A percentile compares a stretch with the other conserved stretches of the same genome.
Evolutionary conservation across 2,329 filamentous ascomycete species (phyloP).

Genomic region (Conoideocrella luteorostrata): DNA sequence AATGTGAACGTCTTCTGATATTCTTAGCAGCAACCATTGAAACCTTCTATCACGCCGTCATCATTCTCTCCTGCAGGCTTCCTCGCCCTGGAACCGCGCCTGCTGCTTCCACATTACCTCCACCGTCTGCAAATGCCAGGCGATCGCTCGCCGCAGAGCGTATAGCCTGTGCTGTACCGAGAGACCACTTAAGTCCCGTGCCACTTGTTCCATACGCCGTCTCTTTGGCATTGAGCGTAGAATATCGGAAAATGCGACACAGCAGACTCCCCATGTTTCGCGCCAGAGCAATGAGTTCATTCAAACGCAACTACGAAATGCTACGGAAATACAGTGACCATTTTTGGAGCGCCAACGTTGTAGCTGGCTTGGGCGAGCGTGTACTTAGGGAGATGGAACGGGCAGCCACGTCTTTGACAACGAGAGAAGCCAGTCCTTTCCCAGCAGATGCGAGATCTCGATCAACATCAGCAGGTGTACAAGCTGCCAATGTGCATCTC

Average conservation of each 20-base stretch:
- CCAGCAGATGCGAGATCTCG: constrained; percentile 16
- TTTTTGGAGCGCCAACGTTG: constrained; percentile 52
- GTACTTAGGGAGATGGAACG: constrained; percentile 52
- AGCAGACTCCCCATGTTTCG: constrained; percentile 54
- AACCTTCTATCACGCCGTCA: constrained; percentile 57
- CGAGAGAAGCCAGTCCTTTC: constrained; percentile 26
- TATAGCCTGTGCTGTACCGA: constrained; percentile 47
- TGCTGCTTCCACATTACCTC: constrained; percentile 37
- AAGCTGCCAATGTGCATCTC: constrained; percentile 2
- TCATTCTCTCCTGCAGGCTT: constrained; percentile 55
- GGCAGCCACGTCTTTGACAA: constrained; percentile 39
- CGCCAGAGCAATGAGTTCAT: constrained; percentile 46
- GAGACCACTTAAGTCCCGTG: constrained; percentile 45
- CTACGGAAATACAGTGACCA: constrained; percentile 47
- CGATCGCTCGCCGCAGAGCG: constrained; percentile 52
- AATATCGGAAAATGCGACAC: constrained; percentile 58
- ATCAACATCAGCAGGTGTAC: constrained; percentile 7
- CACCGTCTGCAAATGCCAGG: constrained; percentile 46
- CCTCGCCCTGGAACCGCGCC: constrained; percentile 33
- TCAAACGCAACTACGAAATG: constrained; percentile 47
- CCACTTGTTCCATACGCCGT: constrained; percentile 57
- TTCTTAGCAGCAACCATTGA: constrained; percentile 55
- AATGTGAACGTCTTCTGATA: too few relatives aligned
- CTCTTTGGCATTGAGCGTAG: constrained; percentile 54
- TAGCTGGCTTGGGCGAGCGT: constrained; percentile 47